These are phyloP conservation scores for Leavenworthia alabamica DNA, from an alignment of 345 rosid genomes.

Conservation along the genomic window DNA sequence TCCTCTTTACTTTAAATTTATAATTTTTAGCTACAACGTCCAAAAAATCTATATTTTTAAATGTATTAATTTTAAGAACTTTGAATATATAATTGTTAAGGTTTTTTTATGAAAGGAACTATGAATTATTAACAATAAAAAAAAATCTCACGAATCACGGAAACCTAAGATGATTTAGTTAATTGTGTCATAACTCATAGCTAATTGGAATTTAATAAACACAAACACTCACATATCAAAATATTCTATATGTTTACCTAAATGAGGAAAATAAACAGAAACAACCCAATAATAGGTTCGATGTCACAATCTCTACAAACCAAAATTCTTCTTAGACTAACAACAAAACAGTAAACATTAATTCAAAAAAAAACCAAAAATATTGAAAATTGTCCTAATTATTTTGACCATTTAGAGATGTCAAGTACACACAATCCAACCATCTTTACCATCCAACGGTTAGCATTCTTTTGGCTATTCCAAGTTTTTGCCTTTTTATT, in stretches of 20 bases:
- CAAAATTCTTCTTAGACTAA: not conserved
- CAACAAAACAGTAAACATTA: conserved; percentile 1
- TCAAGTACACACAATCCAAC: conserved; percentile 13
- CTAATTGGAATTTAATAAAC: no score
- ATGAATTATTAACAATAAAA: not conserved
- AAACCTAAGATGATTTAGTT: no score
- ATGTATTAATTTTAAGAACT: no score
- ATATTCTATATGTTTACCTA: conserved; percentile 14
- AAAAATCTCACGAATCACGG: no score
- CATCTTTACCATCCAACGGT: conserved; percentile 31
- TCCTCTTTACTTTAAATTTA: no score
- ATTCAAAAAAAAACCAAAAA: conserved; percentile 5
- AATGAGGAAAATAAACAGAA: conserved; percentile 12
- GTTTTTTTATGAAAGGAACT: no score
- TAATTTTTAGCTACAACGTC: no score
- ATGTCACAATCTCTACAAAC: not conserved
- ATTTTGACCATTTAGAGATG: no score
- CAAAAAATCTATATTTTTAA: no score
- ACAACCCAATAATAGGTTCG: conserved; percentile 6
- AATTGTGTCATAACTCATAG: no score
- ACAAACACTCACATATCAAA: no score
- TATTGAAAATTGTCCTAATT: conserved; percentile 6
- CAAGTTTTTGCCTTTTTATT: not conserved
- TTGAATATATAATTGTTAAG: no score
- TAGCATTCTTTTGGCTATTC: conserved; percentile 24